Evolutionary conservation across 371 early-diverging fungal genomes (phyloP), one percentile per base, ranked within the genome.

Genomic region (Mortierella sp.): DNA sequence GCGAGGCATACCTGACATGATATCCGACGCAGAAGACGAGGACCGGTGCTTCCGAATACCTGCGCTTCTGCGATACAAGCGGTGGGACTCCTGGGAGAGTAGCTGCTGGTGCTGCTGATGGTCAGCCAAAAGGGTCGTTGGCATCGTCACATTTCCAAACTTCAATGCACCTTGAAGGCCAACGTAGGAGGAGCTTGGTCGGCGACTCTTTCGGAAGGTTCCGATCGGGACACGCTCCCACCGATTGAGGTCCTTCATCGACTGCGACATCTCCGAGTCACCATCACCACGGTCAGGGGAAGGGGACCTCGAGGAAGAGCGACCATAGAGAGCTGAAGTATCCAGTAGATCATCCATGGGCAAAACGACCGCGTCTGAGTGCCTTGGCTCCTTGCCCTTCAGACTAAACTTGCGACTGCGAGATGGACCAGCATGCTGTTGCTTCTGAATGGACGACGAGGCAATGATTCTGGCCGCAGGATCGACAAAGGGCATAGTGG

Each of bases 161-260:
- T 86, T 86, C 69, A 86, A 46, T 1, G 86, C 86, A 10, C 82
- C 76, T 37, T 86, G 81, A 5, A 86, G 59, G 4, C 82, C 86
- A 16, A 86, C 77, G 71, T 77, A 77, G 0, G 86, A 77, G 24
- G 82, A 81, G 28, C 82, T 81, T 1, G 86, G 86, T 50, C 81
- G 74, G 21, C 86, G 86, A 37, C 86, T 86, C 69, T 88, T 76
- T 54, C 93, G 88, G 78, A 91, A 93, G 10, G 92, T 91, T 64
- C 93, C 91, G 69, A 93, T 93, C 14, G 93, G 93, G 14, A 91
- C 90, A 40, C 91, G 90, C 55, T 93, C 89, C 93, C 93, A 93
- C 43, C 92, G 91, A 76, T 90, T 89, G 57, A 92, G 71, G 48
- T 92, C 93, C 80, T 89, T 88, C 51, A 89, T 86, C 26, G 88